Evolutionary conservation across 257 asterid species (phyloP).

Genomic region (Ilex aquifolium): DNA sequence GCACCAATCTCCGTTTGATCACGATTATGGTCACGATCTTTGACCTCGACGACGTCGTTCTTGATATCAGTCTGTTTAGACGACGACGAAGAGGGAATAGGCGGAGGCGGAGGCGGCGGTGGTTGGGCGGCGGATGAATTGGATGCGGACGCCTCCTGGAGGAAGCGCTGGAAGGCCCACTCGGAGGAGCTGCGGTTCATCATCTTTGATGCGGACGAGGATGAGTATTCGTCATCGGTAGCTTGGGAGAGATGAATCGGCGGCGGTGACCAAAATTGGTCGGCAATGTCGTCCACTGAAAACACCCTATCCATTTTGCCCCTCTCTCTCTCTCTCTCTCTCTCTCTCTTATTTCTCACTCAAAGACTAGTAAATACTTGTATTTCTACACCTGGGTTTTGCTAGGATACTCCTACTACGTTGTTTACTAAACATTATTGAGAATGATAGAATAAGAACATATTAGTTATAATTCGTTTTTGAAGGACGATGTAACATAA

Average conservation of each 20-base stretch:
- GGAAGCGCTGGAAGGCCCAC: slow-evolving; percentile 84
- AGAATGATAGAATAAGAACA: no score
- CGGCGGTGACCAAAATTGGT: slow-evolving; percentile 55
- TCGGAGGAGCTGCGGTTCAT: slow-evolving; percentile 89
- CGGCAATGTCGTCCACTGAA: slow-evolving; percentile 64
- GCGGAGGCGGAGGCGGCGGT: slow-evolving; percentile 6
- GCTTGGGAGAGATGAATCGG: slow-evolving; percentile 34
- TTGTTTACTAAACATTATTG: no score
- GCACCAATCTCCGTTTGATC: neutral
- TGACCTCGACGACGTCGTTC: slow-evolving; percentile 31
- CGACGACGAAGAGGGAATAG: slow-evolving; percentile 24
- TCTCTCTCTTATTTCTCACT: no score
- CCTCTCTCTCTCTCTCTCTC: no score
- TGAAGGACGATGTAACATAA: no score
- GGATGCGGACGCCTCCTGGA: slow-evolving; percentile 59
- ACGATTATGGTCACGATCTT: slow-evolving; percentile 5
- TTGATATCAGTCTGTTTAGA: slow-evolving; percentile 7
- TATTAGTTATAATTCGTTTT: no score
- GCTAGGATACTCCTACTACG: no score
- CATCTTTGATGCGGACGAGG: slow-evolving; percentile 31
- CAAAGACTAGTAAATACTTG: neutral
- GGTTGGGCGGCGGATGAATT: slow-evolving; percentile 24
- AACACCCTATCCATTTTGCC: slow-evolving; percentile 61
- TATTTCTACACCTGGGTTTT: no score
- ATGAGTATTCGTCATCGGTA: slow-evolving; percentile 22